These are phyloP conservation scores for Eucalyptus curtisii DNA, from an alignment of 345 rosid species.

Conservation along the genomic window DNA sequence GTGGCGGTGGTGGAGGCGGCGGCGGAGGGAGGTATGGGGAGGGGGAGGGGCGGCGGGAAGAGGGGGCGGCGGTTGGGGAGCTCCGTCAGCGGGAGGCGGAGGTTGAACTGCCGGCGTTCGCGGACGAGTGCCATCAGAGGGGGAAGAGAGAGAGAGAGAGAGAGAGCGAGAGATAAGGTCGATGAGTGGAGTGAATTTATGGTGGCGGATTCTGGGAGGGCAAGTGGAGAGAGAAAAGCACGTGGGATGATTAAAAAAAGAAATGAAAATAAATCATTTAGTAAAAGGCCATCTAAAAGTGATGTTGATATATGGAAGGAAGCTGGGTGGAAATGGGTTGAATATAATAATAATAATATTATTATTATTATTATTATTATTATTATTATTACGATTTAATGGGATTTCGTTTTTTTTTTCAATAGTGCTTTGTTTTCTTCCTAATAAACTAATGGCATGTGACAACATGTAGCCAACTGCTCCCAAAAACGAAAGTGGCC, in stretches of 20 bases:
- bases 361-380: background rate
- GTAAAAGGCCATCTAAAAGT: background rate
- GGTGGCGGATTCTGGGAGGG: background rate
- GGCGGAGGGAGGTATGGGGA: background rate
- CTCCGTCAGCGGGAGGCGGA: constrained; percentile 58
- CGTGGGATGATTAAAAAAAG: background rate
- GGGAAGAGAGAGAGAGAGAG: background rate
- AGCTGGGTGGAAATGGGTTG: background rate
- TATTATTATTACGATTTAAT: background rate
- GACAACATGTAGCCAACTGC: background rate
- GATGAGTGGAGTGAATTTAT: background rate
- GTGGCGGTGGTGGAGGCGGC: constrained; percentile 12
- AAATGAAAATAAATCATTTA: background rate
- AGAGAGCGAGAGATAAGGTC: background rate
- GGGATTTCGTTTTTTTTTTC: background rate
- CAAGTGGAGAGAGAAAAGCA: background rate
- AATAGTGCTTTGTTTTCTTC: background rate
- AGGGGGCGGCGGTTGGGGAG: constrained; percentile 35
- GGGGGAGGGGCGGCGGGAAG: constrained; percentile 40
- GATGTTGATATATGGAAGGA: background rate
- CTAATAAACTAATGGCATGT: background rate
- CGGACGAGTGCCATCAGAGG: constrained; percentile 50
- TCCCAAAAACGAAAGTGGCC: background rate
- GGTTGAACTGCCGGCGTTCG: constrained; percentile 75
- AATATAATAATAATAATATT: background rate